Conservation (phyloP, 129 eudicot species). For the Silybum marianum region DNA sequence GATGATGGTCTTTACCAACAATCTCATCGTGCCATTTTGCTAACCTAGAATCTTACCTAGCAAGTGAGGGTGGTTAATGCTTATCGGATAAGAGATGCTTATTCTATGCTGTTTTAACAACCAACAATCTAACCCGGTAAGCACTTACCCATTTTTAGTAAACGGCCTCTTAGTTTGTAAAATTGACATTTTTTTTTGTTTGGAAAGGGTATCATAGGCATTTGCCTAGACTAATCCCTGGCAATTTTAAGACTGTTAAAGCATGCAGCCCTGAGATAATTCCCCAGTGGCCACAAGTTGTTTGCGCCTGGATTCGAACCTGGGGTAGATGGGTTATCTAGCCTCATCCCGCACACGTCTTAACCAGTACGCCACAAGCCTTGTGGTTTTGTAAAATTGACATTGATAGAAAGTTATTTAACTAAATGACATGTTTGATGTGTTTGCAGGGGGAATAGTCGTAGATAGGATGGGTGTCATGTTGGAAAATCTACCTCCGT, state of each 20-base stretch:
- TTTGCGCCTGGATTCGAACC: too few relatives aligned
- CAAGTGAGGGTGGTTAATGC: not conserved
- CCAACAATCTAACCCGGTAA: not conserved
- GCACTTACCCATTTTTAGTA: not conserved
- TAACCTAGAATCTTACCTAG: not conserved
- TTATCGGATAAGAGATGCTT: not conserved
- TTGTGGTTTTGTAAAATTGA: too few relatives aligned
- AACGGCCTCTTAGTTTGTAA: not conserved
- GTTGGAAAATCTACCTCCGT: constrained; percentile 83
- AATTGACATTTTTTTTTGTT: too few relatives aligned
- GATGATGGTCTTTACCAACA: not conserved
- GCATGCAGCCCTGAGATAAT: too few relatives aligned
- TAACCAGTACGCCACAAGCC: too few relatives aligned
- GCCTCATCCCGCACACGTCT: too few relatives aligned
- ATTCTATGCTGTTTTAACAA: not conserved
- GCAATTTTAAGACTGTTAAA: too few relatives aligned
- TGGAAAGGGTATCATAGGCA: too few relatives aligned
- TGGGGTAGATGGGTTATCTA: too few relatives aligned
- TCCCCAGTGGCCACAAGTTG: too few relatives aligned
- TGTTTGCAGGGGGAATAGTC: constrained; percentile 48
- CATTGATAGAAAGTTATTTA: too few relatives aligned
- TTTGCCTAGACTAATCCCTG: too few relatives aligned
- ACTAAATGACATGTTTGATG: not conserved
- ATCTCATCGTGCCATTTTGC: not conserved
- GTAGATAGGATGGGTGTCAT: constrained; percentile 55